Evolutionary conservation across 345 rosid genomes (phyloP), one percentile per base, ranked within the genome.

Genomic region (Arabidopsis suecica): DNA sequence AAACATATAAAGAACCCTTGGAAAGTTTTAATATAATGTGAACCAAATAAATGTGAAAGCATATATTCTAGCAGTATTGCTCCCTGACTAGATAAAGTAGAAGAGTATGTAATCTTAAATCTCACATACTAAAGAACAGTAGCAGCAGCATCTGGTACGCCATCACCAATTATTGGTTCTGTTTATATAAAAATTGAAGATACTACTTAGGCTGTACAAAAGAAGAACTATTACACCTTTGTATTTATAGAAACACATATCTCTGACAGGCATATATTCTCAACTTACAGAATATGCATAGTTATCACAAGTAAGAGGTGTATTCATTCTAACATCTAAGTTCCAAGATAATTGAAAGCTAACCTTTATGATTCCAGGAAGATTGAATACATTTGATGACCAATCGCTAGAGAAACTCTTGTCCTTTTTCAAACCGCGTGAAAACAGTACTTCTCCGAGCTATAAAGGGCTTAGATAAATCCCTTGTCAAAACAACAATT

Each of bases 401-500:
- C 38, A 62, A 40, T 1, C 2, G 8, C 12, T 9, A 57, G 59
- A 37, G 59, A 65, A 54, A 64, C 56, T 64, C 76, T 60, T n/a
- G 49, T 45, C 65, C 14, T 7, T 5, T 30, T 54, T 5, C 16
- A 14, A 65, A 22, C 58, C 8, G 44, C 13, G 20, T 5, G 11
- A 32, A 53, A 73, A 74, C 32, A 14, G 14, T 18, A 69, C 18
- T 34, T 33, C 66, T 70, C 37, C 74, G 42, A 32, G 63, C 74
- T 61, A 42, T 14, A 68, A 23, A 16, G 34, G 40, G 45, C 11
- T 51, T n/a, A 65, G 4, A 60, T 14, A 49, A 3, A 61, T 22
- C 65, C 64, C n/a, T 37, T 2, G 30, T 87, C 78, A 90, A 61
- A 82, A 84, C 7, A 93, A 68, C 79, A 91, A 68, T 78, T 65